These are phyloP conservation scores for Umbelopsis vinacea DNA, from an alignment of 192 early-diverging fungal genomes.

Conservation along the genomic window DNA sequence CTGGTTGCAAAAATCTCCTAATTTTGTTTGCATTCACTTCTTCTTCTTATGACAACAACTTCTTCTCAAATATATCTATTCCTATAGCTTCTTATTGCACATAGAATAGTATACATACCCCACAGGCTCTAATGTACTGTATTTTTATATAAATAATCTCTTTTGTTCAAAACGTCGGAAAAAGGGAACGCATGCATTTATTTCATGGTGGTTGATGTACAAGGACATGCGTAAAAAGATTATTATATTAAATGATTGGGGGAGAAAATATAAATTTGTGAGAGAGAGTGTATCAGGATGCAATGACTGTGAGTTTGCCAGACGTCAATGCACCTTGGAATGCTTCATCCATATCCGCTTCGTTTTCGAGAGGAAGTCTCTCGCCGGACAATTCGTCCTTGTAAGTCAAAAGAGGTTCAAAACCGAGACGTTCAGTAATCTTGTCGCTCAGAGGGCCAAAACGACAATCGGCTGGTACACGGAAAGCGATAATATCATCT, in stretches of 20 bases:
- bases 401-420: conserved; percentile 45
- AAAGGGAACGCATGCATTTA: neutral
- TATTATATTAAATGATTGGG: conserved; percentile 14
- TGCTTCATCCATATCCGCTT: conserved; percentile 49
- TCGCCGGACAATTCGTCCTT: conserved; percentile 38
- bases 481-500: conserved; percentile 76
- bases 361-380: conserved; percentile 32
- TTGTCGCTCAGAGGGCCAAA: conserved; percentile 60
- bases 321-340: conserved; percentile 39
- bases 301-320: conserved; percentile 54
- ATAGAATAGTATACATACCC: conserved; percentile 5
- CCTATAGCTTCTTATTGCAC: neutral
- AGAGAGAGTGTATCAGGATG: conserved; percentile 28
- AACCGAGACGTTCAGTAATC: conserved; percentile 61
- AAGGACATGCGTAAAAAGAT: conserved; percentile 16
- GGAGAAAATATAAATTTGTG: neutral
- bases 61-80: neutral
- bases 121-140: neutral
- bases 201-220: conserved; percentile 3
- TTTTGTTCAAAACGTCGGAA: too few relatives aligned
- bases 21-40: neutral
- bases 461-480: conserved; percentile 61
- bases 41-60: neutral
- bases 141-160: too few relatives aligned
- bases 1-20: neutral